A percentile compares a stretch with the other conserved stretches of the same genome.
These are phyloP conservation scores for Colletotrichum noveboracense DNA, from an alignment of 2,329 filamentous ascomycete genomes.

Conservation along the genomic window DNA sequence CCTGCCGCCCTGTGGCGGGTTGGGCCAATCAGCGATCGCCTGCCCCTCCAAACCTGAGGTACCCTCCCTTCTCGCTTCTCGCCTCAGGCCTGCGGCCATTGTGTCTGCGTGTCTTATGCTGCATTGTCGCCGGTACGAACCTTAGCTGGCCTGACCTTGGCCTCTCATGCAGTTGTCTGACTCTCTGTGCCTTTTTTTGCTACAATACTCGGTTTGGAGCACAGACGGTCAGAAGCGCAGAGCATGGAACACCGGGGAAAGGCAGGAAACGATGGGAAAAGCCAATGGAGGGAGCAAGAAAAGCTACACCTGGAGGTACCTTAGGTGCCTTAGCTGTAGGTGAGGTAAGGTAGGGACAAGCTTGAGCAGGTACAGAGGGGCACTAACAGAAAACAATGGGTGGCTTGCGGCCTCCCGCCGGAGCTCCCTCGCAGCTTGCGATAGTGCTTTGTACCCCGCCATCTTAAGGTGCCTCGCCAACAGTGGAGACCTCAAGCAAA, in stretches of 20 bases:
- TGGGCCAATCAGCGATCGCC: neutral
- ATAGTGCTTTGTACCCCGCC: slow-evolving; percentile 18
- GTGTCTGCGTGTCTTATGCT: neutral
- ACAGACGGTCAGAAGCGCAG: neutral
- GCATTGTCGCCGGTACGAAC: neutral
- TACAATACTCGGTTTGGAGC: neutral
- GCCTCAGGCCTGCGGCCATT: neutral
- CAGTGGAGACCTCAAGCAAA: slow-evolving; percentile 7
- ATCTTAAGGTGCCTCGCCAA: neutral
- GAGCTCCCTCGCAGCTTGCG: neutral
- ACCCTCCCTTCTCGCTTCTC: neutral
- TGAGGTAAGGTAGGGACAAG: neutral
- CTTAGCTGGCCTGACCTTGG: neutral
- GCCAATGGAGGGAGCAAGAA: neutral
- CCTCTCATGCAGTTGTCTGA: neutral
- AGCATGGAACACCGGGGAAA: neutral
- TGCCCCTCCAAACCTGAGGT: neutral
- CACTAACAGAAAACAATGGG: slow-evolving; percentile 8
- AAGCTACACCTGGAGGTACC: neutral
- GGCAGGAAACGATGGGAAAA: neutral
- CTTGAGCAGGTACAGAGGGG: neutral
- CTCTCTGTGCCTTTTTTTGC: neutral
- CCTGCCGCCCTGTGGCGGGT: neutral
- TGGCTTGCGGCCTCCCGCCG: neutral
- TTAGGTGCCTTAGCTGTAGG: neutral